Evolutionary conservation across 805 yeast species (phyloP), one percentile per base, ranked within the genome.

Genomic region (Candida vartiovaarae): DNA sequence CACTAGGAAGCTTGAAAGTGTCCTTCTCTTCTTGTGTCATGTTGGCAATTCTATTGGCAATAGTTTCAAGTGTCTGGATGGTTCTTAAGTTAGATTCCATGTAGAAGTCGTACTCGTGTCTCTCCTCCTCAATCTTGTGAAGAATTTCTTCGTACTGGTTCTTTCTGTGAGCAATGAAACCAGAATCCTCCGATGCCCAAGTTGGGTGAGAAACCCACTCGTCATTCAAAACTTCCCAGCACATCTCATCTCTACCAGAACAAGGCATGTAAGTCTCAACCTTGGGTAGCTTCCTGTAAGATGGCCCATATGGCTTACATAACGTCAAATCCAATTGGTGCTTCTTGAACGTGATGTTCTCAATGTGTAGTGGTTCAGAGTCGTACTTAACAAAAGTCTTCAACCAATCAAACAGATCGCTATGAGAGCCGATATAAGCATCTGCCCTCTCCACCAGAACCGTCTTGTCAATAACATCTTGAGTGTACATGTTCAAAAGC

Each of bases 121-220:
- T 80, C 66, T 93, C 99, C 62, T 93, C 99, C 65, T 93, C 99
- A 46, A 90, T 87, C 61, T 95, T 83, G 69, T 89, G 90, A 43
- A 93, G 67, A 40, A 93, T 86, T 63, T 93, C 99, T 65, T 93
- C 99, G 62, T 91, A 93, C 67, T 93, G 99, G 61, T 93, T 93
- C 65, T 93, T 93, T 52, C 98, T 79, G 63, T 93, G 99, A n/a
- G 99, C 96, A 61, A 93, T 90, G 57, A 91, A 93, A 0, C 99
- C 99, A 9, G 96, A 86, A 63, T 93, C 99, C 63, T 93, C 99
- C 0, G 98, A 91, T 4, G 98, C 99, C 99, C 99, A 93, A n/a
- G 96, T 95, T 24, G 99, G 99, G 65, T 93, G 98, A 6, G 97
- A 96, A 32, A 93, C 98, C 97, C 98, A 93, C 65, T 91, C 98